Percentiles rank a stretch among this genome's conserved stretches.
phyloP scores from a whole-genome alignment of 371 early-diverging fungal genomes.

The Mucor irregularis region DNA sequence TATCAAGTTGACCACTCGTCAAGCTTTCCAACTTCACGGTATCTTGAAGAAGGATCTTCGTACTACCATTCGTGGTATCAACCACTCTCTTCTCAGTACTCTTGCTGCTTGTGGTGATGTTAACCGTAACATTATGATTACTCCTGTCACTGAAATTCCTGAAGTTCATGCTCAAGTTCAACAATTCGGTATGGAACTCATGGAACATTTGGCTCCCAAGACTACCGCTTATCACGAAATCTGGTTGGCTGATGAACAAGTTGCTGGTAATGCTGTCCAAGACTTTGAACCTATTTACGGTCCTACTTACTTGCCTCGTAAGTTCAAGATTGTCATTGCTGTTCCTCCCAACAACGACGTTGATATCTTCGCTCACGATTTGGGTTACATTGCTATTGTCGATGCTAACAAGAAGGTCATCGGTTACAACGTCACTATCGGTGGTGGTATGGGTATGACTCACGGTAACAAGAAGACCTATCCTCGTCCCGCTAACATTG shows the following conservation, averaged over 20 bases:
- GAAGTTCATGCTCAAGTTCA: slow-evolving; percentile 79
- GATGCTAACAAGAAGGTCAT: slow-evolving; percentile 65
- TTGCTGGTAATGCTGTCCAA: slow-evolving; percentile 75
- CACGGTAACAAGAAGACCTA: slow-evolving; percentile 96
- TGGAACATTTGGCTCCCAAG: slow-evolving; percentile 77
- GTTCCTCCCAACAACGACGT: slow-evolving; percentile 96
- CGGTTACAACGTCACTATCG: slow-evolving; percentile 92
- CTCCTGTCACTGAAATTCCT: slow-evolving; percentile 79
- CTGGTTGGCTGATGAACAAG: slow-evolving; percentile 89
- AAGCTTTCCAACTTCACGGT: slow-evolving; percentile 95
- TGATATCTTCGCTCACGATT: slow-evolving; percentile 92
- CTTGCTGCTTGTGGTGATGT: slow-evolving; percentile 97
- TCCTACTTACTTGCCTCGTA: slow-evolving; percentile 89
- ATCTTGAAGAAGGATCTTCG: slow-evolving; percentile 88
- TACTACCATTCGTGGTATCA: slow-evolving; percentile 85
- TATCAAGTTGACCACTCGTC: slow-evolving; percentile 92
- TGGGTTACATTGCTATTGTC: slow-evolving; percentile 90
- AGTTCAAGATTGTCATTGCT: slow-evolving; percentile 94
- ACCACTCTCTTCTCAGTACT: slow-evolving; percentile 84
- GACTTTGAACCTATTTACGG: slow-evolving; percentile 93
- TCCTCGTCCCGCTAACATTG: slow-evolving; percentile 77
- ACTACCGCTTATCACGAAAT: slow-evolving; percentile 95
- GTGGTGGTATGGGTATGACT: slow-evolving; percentile 97
- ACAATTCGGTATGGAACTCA: slow-evolving; percentile 69
- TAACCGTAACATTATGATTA: slow-evolving; percentile 94